Evolutionary conservation across 768 basidiomycete species (phyloP).

Genomic region (Glaciozyma antarctica): DNA sequence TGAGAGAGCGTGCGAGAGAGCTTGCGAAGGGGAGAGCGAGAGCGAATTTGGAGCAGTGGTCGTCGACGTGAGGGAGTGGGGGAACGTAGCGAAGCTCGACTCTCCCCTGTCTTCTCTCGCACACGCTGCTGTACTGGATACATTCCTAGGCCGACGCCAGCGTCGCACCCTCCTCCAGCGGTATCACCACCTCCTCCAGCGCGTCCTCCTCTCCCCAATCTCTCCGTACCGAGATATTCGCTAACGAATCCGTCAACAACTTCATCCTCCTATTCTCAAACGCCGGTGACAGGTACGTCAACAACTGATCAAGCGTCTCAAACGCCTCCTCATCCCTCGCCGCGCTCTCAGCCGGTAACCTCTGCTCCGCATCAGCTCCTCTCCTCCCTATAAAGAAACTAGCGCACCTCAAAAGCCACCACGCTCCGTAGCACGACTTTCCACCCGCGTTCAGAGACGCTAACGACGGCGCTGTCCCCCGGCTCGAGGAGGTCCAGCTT

Average conservation of each 20-base stretch:
- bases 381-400: background rate
- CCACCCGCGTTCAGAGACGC: background rate
- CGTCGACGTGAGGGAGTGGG: too few species aligned
- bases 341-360: background rate
- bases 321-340: constrained; percentile 1
- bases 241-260: background rate
- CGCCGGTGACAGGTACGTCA: constrained; percentile 1
- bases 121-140: too few species aligned
- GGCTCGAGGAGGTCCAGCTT: background rate
- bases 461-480: background rate
- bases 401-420: background rate
- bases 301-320: background rate
- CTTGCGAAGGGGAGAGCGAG: too few species aligned
- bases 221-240: constrained; percentile 2
- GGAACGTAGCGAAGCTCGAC: too few species aligned
- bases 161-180: too few species aligned
- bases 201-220: background rate
- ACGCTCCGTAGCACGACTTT: background rate
- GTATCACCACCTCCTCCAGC: too few species aligned
- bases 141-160: too few species aligned
- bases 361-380: background rate
- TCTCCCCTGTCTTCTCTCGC: too few species aligned
- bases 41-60: too few species aligned
- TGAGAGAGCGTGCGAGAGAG: too few species aligned
- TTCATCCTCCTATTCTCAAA: background rate